Evolutionary conservation across 2,329 filamentous ascomycete genomes (phyloP).

Genomic region (Trichoderma koningii): DNA sequence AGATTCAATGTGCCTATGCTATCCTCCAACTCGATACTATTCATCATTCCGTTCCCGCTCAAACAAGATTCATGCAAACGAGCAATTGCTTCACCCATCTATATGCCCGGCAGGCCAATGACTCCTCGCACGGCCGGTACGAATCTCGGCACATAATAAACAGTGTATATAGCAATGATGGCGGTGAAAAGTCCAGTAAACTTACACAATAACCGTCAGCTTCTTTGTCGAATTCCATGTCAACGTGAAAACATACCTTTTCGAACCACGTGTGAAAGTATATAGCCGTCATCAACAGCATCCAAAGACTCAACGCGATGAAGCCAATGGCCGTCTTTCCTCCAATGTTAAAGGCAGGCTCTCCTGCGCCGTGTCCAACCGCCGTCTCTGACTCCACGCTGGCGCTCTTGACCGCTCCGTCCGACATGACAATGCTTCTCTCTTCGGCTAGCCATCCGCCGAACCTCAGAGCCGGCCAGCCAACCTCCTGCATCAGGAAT

Average conservation of each 20-base stretch:
- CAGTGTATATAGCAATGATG: conserved; percentile 48
- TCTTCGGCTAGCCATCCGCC: conserved; percentile 55
- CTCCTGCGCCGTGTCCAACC: conserved; percentile 32
- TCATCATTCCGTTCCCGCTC: not conserved
- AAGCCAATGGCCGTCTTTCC: conserved; percentile 63
- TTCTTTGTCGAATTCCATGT: not conserved
- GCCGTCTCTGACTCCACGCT: conserved; percentile 48
- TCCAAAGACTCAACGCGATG: conserved; percentile 79
- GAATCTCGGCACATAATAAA: conserved; percentile 56
- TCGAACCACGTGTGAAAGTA: conserved; percentile 99
- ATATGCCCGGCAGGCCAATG: conserved; percentile 56
- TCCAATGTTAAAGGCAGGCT: conserved; percentile 47
- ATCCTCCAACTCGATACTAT: not conserved
- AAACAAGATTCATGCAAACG: not conserved
- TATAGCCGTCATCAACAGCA: conserved; percentile 97
- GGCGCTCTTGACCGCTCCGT: conserved; percentile 66
- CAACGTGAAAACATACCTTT: conserved; percentile 64
- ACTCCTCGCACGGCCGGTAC: conserved; percentile 49
- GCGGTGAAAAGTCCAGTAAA: conserved; percentile 57
- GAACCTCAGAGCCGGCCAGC: conserved; percentile 56
- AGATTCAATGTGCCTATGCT: not conserved
- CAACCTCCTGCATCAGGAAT: conserved; percentile 79
- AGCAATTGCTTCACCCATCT: conserved; percentile 26
- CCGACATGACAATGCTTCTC: conserved; percentile 63
- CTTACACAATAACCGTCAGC: conserved; percentile 44